Evolutionary conservation across 2,329 filamentous ascomycete genomes (phyloP).

Genomic region (Verticillium dahliae): DNA sequence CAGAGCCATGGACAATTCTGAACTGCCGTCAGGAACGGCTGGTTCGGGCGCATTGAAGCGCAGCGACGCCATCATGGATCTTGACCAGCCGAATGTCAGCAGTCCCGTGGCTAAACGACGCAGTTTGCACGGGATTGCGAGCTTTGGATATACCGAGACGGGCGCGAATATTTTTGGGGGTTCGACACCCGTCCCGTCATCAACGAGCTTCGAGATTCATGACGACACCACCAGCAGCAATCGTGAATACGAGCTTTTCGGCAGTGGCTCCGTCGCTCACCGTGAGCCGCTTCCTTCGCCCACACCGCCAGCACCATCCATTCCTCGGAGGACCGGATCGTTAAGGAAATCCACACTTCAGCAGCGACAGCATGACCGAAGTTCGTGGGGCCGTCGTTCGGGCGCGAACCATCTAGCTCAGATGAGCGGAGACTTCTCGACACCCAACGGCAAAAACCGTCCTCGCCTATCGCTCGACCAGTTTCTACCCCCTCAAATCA

Average conservation of each 20-base stretch:
- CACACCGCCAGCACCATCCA: constrained; percentile 39
- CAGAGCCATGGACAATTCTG: constrained; percentile 41
- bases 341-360: constrained; percentile 82
- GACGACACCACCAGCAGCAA: constrained; percentile 23
- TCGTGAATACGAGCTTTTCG: constrained; percentile 49
- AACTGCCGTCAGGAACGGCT: constrained; percentile 45
- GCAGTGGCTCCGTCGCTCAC: constrained; percentile 19
- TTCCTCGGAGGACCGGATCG: constrained; percentile 67
- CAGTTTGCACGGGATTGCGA: constrained; percentile 73
- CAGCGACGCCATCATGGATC: constrained; percentile 81
- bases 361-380: constrained; percentile 68
- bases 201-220: constrained; percentile 37
- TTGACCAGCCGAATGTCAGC: constrained; percentile 70
- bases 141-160: constrained; percentile 42
- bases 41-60: constrained; percentile 82
- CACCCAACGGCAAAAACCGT: constrained; percentile 53
- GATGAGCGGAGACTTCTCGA: constrained; percentile 45
- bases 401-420: constrained; percentile 50
- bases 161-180: constrained; percentile 62
- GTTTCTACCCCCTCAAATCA: constrained; percentile 56
- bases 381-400: constrained; percentile 54
- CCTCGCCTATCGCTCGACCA: constrained; percentile 76
- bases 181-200: constrained; percentile 27
- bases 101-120: constrained; percentile 88
- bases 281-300: constrained; percentile 37